phyloP scores from a whole-genome alignment of 768 basidiomycete genomes.

The Lyophyllum shimeji region DNA sequence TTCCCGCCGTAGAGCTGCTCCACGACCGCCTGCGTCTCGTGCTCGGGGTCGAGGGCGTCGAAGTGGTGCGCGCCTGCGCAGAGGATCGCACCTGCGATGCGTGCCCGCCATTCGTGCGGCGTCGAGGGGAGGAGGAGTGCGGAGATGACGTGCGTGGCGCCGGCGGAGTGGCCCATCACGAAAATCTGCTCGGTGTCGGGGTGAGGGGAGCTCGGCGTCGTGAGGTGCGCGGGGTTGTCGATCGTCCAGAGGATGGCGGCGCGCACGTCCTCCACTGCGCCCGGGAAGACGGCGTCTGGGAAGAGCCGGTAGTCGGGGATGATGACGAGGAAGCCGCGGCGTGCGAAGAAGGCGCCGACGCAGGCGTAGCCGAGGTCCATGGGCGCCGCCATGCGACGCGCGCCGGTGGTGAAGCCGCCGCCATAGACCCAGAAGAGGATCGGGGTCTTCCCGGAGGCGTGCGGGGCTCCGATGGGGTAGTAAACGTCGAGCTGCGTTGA shows the following conservation, averaged over 20 bases:
- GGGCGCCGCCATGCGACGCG: conserved; percentile 45
- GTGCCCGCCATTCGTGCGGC: conserved; percentile 24
- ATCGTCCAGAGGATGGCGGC: conserved; percentile 59
- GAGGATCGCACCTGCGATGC: conserved; percentile 46
- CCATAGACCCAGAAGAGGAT: conserved; percentile 68
- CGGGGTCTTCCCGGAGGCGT: conserved; percentile 34
- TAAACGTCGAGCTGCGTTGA: conserved; percentile 61
- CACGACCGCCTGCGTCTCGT: conserved; percentile 27
- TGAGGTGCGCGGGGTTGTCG: conserved; percentile 31
- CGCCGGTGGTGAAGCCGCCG: conserved; percentile 58
- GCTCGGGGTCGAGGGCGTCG: conserved; percentile 21
- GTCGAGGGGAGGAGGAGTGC: conserved; percentile 39
- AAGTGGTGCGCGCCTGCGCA: conserved; percentile 46
- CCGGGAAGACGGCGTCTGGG: conserved; percentile 55
- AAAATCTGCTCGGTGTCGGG: conserved; percentile 44
- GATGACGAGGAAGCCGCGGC: conserved; percentile 55
- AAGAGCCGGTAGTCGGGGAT: conserved; percentile 70
- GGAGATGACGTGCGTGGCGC: conserved; percentile 51
- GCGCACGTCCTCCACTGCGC: conserved; percentile 53
- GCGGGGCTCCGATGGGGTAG: conserved; percentile 40
- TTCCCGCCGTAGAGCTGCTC: conserved; percentile 38
- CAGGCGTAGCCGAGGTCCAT: conserved; percentile 52
- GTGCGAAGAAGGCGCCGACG: conserved; percentile 61
- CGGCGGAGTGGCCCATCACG: conserved; percentile 64
- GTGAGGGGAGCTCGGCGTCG: conserved; percentile 24